Evolutionary conservation across 306 rosid genomes (phyloP), one percentile per base, ranked within the genome.

Genomic region (Quercus robur): DNA sequence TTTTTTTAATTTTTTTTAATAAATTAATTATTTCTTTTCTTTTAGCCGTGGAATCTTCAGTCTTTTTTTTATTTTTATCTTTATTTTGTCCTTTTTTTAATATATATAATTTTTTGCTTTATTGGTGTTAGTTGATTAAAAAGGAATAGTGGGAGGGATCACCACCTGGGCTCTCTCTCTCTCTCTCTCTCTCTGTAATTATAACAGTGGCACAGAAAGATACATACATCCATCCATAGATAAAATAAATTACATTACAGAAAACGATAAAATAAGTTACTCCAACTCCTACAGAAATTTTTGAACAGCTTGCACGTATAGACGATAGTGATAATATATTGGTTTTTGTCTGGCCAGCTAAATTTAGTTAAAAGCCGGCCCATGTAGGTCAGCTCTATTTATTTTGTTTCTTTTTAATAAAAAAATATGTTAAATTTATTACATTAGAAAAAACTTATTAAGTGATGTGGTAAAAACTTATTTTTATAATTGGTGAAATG

Each of bases 261-360:
- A 78, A 73, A 75, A 79, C 71, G 66, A 56, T 41, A 61, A 19
- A 79, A 52, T 25, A 23, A 79, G 9, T 59, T 46, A 55, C 25
- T 58, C 46, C 11, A 41, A 41, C 15, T 52, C 57, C 44, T 63
- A 67, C 88, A 78, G 84, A 83, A 78, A 66, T 79, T 86, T 89
- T 88, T 88, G 55, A 86, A 85, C 88, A 88, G 92, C 87, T 84
- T 84, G 89, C 85, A 73, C 88, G 88, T 78, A 77, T 81, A 78
- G 96, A 90, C 87, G 90, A 89, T 85, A 74, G 80, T 85, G 85
- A 86, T 85, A 86, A 87, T 76, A 89, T 86, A 87, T 88, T 74
- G 91, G 93, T 80, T 94, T 94, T 92, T 92, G 97, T 92, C 94
- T 87, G 88, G 91, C 88, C 94, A 88, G 91, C 98, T 94, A 92